These are phyloP conservation scores for Apium graveolens DNA, from an alignment of 129 eudicot species.

Conservation along the genomic window DNA sequence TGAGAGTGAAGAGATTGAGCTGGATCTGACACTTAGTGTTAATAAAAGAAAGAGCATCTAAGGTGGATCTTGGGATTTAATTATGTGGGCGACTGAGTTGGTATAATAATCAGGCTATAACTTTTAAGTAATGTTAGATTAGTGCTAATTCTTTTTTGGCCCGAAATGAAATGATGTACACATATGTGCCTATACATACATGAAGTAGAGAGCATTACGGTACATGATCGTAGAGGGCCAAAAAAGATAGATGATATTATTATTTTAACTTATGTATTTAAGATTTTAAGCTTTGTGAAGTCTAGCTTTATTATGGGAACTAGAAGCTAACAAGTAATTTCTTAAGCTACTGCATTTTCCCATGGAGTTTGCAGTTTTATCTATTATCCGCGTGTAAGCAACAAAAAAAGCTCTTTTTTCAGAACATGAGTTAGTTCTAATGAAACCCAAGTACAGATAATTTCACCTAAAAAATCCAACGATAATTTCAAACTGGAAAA, in stretches of 20 bases:
- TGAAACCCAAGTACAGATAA: neutral
- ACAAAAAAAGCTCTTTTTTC: neutral
- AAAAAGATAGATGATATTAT: neutral
- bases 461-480: neutral
- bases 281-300: neutral
- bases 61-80: neutral
- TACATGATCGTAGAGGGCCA: neutral
- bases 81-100: neutral
- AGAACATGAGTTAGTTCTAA: neutral
- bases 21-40: constrained; percentile 37
- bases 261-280: neutral
- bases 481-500: neutral
- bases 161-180: neutral
- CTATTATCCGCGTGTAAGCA: neutral
- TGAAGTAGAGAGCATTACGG: neutral
- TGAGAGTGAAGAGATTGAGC: constrained; percentile 30
- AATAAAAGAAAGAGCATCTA: neutral
- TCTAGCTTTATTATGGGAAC: neutral
- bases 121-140: neutral
- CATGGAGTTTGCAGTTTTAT: neutral
- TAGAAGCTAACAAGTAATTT: neutral
- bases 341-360: neutral
- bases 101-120: neutral
- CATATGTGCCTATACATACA: neutral
- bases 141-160: neutral